Percentiles rank a stretch among this genome's conserved stretches.
Conservation (phyloP, 78 protist species). For the Bigelowiella natans region DNA sequence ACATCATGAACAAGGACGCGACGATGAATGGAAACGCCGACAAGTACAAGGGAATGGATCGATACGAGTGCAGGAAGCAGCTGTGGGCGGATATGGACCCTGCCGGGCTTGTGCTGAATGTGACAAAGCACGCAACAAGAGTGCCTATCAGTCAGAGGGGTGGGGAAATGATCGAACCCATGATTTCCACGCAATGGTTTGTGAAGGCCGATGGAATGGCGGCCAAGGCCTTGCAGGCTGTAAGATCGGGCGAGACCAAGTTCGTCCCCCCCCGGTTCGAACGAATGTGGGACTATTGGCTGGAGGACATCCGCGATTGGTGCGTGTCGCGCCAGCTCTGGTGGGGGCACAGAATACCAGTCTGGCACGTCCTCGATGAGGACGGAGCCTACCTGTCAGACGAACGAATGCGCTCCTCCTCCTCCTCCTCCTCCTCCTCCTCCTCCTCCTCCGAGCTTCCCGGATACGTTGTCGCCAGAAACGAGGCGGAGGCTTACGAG, state of each 20-base stretch:
- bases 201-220: slow-evolving; percentile 25
- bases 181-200: not conserved
- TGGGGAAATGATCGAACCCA: not conserved
- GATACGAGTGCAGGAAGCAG: not conserved
- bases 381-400: not conserved
- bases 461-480: not conserved
- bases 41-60: not conserved
- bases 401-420: not conserved
- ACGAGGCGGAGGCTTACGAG: not conserved
- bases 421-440: no score
- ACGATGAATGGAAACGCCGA: not conserved
- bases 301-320: not conserved
- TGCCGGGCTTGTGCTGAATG: not conserved
- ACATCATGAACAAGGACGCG: slow-evolving; percentile 52
- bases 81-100: not conserved
- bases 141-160: not conserved
- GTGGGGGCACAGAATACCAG: slow-evolving; percentile 99
- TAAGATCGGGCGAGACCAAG: slow-evolving; percentile 33
- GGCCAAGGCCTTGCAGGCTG: slow-evolving; percentile 24
- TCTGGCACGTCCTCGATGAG: slow-evolving; percentile 44
- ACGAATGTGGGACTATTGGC: not conserved
- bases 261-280: slow-evolving; percentile 16
- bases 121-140: not conserved
- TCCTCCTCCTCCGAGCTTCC: no score
- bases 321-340: slow-evolving; percentile 94